Evolutionary conservation across 257 asterid genomes (phyloP).

Genomic region (Vinca minor): DNA sequence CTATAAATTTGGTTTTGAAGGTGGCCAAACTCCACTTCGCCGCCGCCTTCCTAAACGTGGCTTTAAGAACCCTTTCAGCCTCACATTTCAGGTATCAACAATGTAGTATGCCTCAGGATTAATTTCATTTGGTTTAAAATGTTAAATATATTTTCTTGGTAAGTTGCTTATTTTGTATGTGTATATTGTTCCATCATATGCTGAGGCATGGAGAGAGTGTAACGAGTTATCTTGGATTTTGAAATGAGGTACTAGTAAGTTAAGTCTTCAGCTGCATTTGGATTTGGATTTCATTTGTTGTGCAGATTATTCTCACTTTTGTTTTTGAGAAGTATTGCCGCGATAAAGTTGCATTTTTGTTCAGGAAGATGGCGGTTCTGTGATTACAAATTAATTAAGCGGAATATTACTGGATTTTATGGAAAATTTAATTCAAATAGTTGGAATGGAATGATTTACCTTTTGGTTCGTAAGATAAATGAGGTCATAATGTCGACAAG

Average conservation of each 20-base stretch:
- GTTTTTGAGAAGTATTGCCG: not conserved
- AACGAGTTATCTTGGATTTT: not conserved
- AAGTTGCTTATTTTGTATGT: not conserved
- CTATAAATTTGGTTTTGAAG: conserved; percentile 84
- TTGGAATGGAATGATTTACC: not conserved
- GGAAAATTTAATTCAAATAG: not conserved
- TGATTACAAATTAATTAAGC: not conserved
- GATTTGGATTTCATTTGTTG: not conserved
- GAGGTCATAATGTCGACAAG: not conserved
- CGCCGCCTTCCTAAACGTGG: conserved; percentile 91
- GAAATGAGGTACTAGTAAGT: too few species aligned
- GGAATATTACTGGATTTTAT: not conserved
- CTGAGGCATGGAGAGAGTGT: not conserved
- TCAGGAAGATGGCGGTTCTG: not conserved
- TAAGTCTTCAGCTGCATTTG: too few species aligned
- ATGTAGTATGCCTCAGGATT: not conserved
- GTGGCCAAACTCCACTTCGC: conserved; percentile 96
- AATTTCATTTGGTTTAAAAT: not conserved
- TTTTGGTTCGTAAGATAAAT: not conserved
- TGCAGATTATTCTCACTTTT: not conserved
- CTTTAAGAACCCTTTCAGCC: conserved; percentile 76
- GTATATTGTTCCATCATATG: not conserved
- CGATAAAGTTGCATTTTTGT: not conserved
- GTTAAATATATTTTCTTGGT: not conserved
- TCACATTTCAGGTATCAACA: conserved; percentile 66